Evolutionary conservation across 164 flowering plant species (phyloP).

Genomic region (Echeveria elegans): DNA sequence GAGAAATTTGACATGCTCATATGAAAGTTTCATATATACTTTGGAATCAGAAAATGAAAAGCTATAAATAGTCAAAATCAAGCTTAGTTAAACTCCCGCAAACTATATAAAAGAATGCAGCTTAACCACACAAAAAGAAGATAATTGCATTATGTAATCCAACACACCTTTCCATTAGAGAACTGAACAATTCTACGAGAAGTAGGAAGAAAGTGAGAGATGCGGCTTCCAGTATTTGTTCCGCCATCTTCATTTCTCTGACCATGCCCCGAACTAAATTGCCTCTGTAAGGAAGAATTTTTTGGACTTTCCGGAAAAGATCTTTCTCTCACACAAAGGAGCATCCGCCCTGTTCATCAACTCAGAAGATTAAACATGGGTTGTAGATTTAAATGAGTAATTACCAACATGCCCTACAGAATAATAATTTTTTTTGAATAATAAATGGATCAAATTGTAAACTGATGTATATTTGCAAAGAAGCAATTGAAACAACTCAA

Average conservation of each 20-base stretch:
- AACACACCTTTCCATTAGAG: constrained; percentile 75
- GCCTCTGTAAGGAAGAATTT: constrained; percentile 87
- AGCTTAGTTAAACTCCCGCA: neutral
- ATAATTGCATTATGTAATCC: neutral
- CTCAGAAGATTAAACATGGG: neutral
- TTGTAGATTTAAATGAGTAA: neutral
- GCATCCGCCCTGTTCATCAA: constrained; percentile 78
- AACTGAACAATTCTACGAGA: constrained; percentile 96
- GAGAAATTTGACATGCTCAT: neutral
- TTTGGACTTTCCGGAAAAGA: constrained; percentile 47
- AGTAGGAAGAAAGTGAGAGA: constrained; percentile 94
- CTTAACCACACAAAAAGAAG: neutral
- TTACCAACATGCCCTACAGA: neutral
- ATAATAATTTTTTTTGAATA: too few relatives aligned
- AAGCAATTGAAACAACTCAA: neutral
- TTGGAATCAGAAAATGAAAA: neutral
- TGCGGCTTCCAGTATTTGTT: constrained; percentile 65
- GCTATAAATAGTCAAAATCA: neutral
- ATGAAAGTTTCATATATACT: neutral
- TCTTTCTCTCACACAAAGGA: constrained; percentile 92
- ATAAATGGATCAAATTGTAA: neutral
- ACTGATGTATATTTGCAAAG: neutral
- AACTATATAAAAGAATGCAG: neutral
- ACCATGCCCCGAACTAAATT: constrained; percentile 83
- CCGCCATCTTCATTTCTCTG: constrained; percentile 64